Conservation (phyloP, 2,329 filamentous ascomycete species). For the Periglandula ipomoeae region DNA sequence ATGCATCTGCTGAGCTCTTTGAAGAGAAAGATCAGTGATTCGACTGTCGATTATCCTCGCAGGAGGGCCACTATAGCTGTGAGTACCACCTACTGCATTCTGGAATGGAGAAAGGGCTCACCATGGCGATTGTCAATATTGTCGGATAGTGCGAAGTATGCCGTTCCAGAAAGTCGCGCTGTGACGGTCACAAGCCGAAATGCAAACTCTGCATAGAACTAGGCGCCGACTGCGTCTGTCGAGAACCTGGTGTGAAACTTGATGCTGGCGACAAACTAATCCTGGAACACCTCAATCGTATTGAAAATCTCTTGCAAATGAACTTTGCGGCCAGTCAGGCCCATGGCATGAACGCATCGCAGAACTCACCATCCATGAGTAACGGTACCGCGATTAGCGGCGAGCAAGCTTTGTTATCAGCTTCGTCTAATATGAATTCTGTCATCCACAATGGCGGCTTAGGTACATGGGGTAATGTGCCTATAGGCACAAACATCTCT, state of each 20-base stretch:
- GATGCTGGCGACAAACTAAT: conserved; percentile 83
- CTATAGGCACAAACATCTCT: conserved; percentile 56
- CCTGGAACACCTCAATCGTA: conserved; percentile 65
- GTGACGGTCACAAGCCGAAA: conserved; percentile 71
- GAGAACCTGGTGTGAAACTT: conserved; percentile 78
- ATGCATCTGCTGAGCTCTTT: conserved; percentile 47
- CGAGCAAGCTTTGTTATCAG: conserved; percentile 41
- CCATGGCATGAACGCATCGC: conserved; percentile 45
- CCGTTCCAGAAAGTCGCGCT: conserved; percentile 69
- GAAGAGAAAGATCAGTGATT: conserved; percentile 54
- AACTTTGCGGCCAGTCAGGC: conserved; percentile 44
- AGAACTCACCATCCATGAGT: conserved; percentile 56
- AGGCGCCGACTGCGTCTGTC: conserved; percentile 74
- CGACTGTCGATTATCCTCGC: conserved; percentile 53
- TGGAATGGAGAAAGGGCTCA: background rate
- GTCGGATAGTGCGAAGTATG: conserved; percentile 63
- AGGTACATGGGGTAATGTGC: conserved; percentile 58
- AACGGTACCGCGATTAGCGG: conserved; percentile 52
- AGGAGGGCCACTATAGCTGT: conserved; percentile 58
- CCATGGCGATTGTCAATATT: background rate
- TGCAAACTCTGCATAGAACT: conserved; percentile 78
- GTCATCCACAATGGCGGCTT: conserved; percentile 55
- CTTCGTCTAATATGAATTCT: conserved; percentile 37
- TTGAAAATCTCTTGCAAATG: conserved; percentile 70
- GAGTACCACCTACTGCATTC: conserved; percentile 21